Base-by-base conservation (phyloP, 2,329 filamentous ascomycete genomes). In the Xylaria sp. region DNA sequence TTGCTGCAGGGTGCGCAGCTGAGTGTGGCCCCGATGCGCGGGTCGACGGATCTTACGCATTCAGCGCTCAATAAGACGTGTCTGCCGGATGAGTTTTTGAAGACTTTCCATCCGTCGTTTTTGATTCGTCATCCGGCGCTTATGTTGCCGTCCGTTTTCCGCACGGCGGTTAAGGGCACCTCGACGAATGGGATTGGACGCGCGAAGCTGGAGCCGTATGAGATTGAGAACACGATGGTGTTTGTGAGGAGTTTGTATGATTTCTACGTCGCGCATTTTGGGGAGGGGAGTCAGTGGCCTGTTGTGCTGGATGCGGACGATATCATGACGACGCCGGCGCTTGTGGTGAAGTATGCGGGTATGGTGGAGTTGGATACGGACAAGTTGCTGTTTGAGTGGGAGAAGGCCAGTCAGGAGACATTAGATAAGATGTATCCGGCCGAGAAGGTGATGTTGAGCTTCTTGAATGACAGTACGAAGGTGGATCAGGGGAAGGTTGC, bases 111-210 rank as follows among this genome's bases (percentile, higher is more conserved):
- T 11, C 64, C 64, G 7, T 64, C 64, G 1, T 58, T 65, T 19
- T 60, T 65, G n/a, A 64, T 65, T 47, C 64, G 64, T 8, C 64
- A 65, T 44, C 64, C 64, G 2, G 64, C 62, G n/a, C 44, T 63
- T 52, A 55, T 59, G 61, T 16, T 65, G 11, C 57, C 64, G 3
- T 65, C 64, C 8, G 54, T 64, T 2, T 64, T 58, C 49, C 64
- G 64, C 46, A 65, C 62, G 13, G 55, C 57, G 1, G 53, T 9
- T 9, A 23, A 16, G 8, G 59, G 44, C 42, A 11, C 58, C n/a
- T 30, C 60, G 30, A 3, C 59, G 9, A 34, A 64, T 44, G 60
- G 64, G 34, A 47, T 11, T 3, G 49, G 52, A 8, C 62, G 62
- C 8, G 4, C 42, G 5, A 34, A 16, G 7, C 30, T 50, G 8